Evolutionary conservation across 345 rosid species (phyloP).

Genomic region (Zanthoxylum bungeanum): DNA sequence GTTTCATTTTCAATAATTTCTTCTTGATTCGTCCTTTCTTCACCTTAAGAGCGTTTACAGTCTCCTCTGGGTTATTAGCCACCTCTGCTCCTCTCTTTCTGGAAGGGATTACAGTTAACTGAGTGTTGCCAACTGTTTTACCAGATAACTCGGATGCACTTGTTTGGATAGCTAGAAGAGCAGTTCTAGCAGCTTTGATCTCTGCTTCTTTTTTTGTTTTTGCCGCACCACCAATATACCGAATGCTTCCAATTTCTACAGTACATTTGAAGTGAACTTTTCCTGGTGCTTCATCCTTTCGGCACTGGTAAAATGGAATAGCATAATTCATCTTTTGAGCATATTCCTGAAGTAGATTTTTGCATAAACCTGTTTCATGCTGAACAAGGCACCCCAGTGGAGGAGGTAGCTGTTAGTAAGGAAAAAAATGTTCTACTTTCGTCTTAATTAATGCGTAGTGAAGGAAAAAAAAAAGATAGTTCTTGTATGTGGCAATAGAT

Average conservation of each 20-base stretch:
- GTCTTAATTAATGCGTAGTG: not conserved
- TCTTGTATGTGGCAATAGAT: not conserved
- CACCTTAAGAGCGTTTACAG: conserved; percentile 42
- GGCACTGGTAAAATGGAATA: conserved; percentile 62
- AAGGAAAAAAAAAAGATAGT: not conserved
- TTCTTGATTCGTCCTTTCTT: conserved; percentile 58
- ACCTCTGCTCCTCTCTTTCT: conserved; percentile 56
- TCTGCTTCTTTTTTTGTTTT: conserved; percentile 79
- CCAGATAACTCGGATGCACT: conserved; percentile 34
- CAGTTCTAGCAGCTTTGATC: conserved; percentile 92
- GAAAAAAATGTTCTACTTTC: not conserved
- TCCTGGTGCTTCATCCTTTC: conserved; percentile 43
- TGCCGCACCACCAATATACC: conserved; percentile 73
- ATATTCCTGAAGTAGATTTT: conserved; percentile 87
- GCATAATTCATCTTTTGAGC: conserved; percentile 96
- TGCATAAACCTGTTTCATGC: conserved; percentile 88
- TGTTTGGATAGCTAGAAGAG: conserved; percentile 66
- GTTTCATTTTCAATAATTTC: conserved; percentile 39
- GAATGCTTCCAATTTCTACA: conserved; percentile 82
- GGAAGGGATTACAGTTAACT: conserved; percentile 69
- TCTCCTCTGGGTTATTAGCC: conserved; percentile 29
- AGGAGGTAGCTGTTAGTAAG: conserved; percentile 2
- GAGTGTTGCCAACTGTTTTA: conserved; percentile 29
- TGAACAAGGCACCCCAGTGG: conserved; percentile 28
- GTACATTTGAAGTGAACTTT: conserved; percentile 49